Percentiles rank a stretch among this genome's conserved stretches.
Conservation (phyloP, 2,329 filamentous ascomycete genomes). For the Aspergillus cejpii region DNA sequence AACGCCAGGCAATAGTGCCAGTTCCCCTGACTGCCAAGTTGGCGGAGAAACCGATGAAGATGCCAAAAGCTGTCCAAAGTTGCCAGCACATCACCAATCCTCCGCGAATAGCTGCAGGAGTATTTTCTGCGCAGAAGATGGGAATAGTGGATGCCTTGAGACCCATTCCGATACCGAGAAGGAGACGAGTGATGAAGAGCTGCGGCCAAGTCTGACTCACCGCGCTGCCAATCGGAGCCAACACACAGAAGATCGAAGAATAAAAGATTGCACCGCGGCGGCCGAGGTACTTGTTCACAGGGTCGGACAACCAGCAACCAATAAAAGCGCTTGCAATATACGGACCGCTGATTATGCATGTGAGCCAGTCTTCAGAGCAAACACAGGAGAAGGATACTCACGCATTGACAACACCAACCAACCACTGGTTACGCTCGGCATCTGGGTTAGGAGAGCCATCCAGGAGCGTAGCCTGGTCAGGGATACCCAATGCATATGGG, state of each 20-base stretch:
- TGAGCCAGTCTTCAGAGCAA: slow-evolving; percentile 25
- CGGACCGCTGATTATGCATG: slow-evolving; percentile 34
- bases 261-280: slow-evolving; percentile 61
- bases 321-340: slow-evolving; percentile 49
- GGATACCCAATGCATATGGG: slow-evolving; percentile 43
- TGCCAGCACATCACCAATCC: slow-evolving; percentile 53
- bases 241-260: slow-evolving; percentile 57
- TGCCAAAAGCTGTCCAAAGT: slow-evolving; percentile 53
- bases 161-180: slow-evolving; percentile 58
- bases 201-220: slow-evolving; percentile 54
- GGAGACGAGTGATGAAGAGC: slow-evolving; percentile 50
- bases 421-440: slow-evolving; percentile 46
- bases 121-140: slow-evolving; percentile 51
- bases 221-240: slow-evolving; percentile 62
- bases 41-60: slow-evolving; percentile 60
- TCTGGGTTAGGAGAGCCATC: slow-evolving; percentile 22
- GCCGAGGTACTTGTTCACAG: slow-evolving; percentile 53
- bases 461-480: slow-evolving; percentile 23
- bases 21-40: slow-evolving; percentile 58
- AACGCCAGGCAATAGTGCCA: slow-evolving; percentile 55
- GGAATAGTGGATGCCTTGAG: slow-evolving; percentile 53
- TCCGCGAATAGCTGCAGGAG: slow-evolving; percentile 50
- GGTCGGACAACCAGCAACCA: slow-evolving; percentile 63
- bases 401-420: slow-evolving; percentile 62
- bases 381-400: slow-evolving; percentile 43